phyloP scores from a whole-genome alignment of 805 yeast species.

The Starmera pachycereana region DNA sequence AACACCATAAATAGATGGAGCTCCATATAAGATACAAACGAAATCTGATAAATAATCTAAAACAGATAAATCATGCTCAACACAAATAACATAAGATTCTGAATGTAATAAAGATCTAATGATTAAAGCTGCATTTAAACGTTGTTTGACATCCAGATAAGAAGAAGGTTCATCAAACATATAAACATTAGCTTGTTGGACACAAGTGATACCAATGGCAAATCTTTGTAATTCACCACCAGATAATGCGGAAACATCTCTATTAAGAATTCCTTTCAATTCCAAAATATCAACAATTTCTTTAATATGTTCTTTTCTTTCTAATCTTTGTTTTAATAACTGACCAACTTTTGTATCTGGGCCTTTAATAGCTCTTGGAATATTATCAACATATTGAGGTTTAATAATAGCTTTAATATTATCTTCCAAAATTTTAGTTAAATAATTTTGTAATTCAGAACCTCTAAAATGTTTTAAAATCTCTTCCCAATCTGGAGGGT shows the following conservation, averaged over 20 bases:
- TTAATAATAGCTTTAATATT: too few relatives aligned
- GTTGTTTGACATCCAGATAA: constrained; percentile 95
- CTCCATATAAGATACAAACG: constrained; percentile 95
- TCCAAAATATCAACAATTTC: constrained; percentile 62
- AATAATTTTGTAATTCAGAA: too few relatives aligned
- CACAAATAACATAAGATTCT: constrained; percentile 83
- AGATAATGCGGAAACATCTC: constrained; percentile 84
- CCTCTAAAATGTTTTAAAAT: too few relatives aligned
- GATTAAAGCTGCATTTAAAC: constrained; percentile 93
- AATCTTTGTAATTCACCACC: constrained; percentile 99
- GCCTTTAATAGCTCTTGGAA: constrained; percentile 93
- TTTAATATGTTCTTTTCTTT: constrained; percentile 57
- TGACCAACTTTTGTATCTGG: constrained; percentile 81
- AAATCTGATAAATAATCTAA: constrained; percentile 95
- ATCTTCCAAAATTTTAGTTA: too few relatives aligned
- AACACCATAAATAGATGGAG: constrained; percentile 97
- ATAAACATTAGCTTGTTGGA: constrained; percentile 89
- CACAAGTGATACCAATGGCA: constrained; percentile 96
- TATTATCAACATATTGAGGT: constrained; percentile 97
- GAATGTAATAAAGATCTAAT: constrained; percentile 78
- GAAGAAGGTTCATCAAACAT: constrained; percentile 99
- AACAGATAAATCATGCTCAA: constrained; percentile 97
- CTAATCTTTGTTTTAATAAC: constrained; percentile 65
- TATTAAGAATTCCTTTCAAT: constrained; percentile 60
- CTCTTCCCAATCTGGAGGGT: too few relatives aligned